Evolutionary conservation across 192 early-diverging fungal species (phyloP).

Genomic region (Allomyces javanicus): DNA sequence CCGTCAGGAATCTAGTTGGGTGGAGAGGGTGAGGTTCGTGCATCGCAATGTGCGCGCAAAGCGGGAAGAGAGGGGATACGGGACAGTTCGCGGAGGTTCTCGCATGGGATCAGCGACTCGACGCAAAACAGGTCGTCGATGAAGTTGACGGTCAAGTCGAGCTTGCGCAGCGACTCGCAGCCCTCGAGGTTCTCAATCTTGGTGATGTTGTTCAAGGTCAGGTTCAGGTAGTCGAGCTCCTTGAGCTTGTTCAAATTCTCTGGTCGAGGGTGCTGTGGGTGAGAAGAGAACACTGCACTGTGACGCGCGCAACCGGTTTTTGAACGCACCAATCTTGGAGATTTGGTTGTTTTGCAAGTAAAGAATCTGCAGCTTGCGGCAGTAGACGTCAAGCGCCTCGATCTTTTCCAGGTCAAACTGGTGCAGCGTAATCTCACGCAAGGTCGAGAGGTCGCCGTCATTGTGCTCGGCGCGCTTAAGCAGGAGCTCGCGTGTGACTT

Average conservation of each 20-base stretch:
- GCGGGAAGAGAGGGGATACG: too few species aligned
- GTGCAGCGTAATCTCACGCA: conserved; percentile 33
- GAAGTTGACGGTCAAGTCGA: conserved; percentile 43
- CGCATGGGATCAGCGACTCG: conserved; percentile 17
- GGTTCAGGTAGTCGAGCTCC: conserved; percentile 29
- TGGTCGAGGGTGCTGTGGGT: neutral
- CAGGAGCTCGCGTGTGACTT: conserved; percentile 26
- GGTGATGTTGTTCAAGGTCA: conserved; percentile 36
- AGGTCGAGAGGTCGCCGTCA: conserved; percentile 32
- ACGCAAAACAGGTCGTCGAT: conserved; percentile 25
- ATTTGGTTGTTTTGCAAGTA: conserved; percentile 39
- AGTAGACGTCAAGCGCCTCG: conserved; percentile 37
- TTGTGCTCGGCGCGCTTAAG: conserved; percentile 35
- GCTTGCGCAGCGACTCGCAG: conserved; percentile 31
- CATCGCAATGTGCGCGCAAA: too few species aligned
- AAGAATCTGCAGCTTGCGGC: conserved; percentile 32
- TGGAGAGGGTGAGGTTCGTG: neutral
- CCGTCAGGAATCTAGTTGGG: conserved; percentile 21
- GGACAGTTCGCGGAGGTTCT: conserved; percentile 23
- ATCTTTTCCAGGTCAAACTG: conserved; percentile 45
- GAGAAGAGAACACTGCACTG: too few species aligned
- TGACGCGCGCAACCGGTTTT: neutral
- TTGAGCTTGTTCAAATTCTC: conserved; percentile 38
- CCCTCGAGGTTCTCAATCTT: conserved; percentile 33
- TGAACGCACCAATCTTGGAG: conserved; percentile 24